phyloP scores from a whole-genome alignment of 1,284 basidiomycete genomes.

The Retiboletus flavoniger region DNA sequence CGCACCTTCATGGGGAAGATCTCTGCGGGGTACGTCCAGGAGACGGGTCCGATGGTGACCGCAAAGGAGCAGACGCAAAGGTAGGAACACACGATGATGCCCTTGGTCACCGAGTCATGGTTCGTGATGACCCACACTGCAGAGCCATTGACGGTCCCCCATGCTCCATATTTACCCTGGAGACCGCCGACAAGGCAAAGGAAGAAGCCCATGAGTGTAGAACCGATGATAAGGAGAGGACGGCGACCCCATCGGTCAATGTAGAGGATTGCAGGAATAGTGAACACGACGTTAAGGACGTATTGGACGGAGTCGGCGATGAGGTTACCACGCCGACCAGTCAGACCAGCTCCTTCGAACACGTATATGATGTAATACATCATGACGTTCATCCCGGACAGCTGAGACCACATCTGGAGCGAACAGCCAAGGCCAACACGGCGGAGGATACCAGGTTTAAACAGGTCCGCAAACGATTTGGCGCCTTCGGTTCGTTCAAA shows the following conservation, averaged over 20 bases:
- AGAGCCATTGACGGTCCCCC: conserved; percentile 39
- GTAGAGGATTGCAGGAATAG: conserved; percentile 72
- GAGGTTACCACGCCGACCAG: conserved; percentile 65
- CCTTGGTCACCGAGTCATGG: conserved; percentile 58
- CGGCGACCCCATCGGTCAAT: conserved; percentile 79
- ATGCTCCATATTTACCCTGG: conserved; percentile 64
- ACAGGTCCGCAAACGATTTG: conserved; percentile 68
- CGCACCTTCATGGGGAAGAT: conserved; percentile 71
- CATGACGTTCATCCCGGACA: conserved; percentile 68
- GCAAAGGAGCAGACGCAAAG: conserved; percentile 73
- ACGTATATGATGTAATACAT: conserved; percentile 82
- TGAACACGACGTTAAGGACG: conserved; percentile 70
- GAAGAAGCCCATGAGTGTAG: conserved; percentile 70
- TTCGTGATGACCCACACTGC: conserved; percentile 61
- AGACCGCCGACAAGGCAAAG: conserved; percentile 76
- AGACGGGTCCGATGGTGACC: conserved; percentile 73
- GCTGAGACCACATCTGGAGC: conserved; percentile 66
- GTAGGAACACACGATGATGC: conserved; percentile 75
- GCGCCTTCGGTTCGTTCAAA: conserved; percentile 72
- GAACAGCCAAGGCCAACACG: conserved; percentile 58
- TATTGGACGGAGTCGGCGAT: conserved; percentile 80
- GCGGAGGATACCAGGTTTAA: conserved; percentile 56
- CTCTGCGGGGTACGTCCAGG: conserved; percentile 69
- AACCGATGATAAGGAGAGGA: conserved; percentile 69
- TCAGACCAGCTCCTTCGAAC: conserved; percentile 73